Base-by-base conservation (phyloP, 805 yeast genomes). In the Pichia exigua region DNA sequence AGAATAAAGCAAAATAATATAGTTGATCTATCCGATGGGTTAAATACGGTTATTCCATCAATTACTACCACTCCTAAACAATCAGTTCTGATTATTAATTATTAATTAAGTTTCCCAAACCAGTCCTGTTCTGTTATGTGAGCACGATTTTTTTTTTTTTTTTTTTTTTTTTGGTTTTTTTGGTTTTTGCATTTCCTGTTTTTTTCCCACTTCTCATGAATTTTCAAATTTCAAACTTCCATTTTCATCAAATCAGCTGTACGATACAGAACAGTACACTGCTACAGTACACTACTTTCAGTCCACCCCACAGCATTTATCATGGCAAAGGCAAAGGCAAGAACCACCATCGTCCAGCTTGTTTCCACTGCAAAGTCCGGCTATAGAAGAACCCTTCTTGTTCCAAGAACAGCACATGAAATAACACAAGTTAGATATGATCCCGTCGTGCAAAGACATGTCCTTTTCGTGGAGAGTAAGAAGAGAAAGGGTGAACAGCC, bases 331-430 rank as follows among this genome's bases (percentile, higher is more conserved):
- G 82, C 85, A 44, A 87, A 87, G 70, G 76, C 87, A 26, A 82
- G 90, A 63, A 82, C 82, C 59, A 85, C 95, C 4, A 82, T 91
- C 64, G 85, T 92, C 52, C 88, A 89, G 68, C 77, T 92, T 56
- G 73, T 91, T 2, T 92, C 98, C 1, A 77, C 94, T 2, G 98
- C 97, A 18, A 80, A 85, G 60, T 91, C 98, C 1, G 98, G 98
- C 1, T 87, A 76, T 68, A 81, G 82, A 65, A 82, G 95, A 65
- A 84, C 90, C 65, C 79, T 90, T 58, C 74, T 82, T 48, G 79
- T 91, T 45, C 94, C 90, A 47, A 83, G 97, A 73, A 82, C 87
- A 49, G 82, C 95, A 3, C 87, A 87, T 46, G 74, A 80, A 52
- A 82, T 92, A 56, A 82, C 81, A 46, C 94, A 89, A 64, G 84